These are phyloP conservation scores for Aspergillus eucalypticola DNA, from an alignment of 2,329 filamentous ascomycete species.

Conservation along the genomic window DNA sequence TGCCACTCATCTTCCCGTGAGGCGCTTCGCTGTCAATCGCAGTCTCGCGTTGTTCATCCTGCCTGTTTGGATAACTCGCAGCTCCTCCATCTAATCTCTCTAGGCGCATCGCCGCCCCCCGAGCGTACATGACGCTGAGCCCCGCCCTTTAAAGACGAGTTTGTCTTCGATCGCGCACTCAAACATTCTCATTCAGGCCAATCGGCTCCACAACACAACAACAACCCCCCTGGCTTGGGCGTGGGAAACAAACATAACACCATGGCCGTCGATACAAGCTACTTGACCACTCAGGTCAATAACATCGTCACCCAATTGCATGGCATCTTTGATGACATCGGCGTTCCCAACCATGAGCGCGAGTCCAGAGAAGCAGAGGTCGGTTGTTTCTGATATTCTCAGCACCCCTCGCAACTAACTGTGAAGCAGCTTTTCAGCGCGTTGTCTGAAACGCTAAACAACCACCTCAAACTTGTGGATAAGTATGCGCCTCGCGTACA, in stretches of 20 bases:
- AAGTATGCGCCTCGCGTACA: slow-evolving; percentile 48
- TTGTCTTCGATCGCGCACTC: not conserved
- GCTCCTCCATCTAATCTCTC: slow-evolving; percentile 1
- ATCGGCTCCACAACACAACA: not conserved
- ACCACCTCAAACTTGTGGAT: slow-evolving; percentile 81
- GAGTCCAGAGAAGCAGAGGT: slow-evolving; percentile 89
- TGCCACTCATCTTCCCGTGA: slow-evolving; percentile 18
- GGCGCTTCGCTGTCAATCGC: slow-evolving; percentile 18
- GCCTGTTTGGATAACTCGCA: slow-evolving; percentile 15
- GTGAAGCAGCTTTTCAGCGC: slow-evolving; percentile 76
- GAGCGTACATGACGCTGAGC: slow-evolving; percentile 7
- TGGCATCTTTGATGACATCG: slow-evolving; percentile 95
- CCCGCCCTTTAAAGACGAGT: slow-evolving; percentile 6
- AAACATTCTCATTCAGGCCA: not conserved
- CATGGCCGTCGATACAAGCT: slow-evolving; percentile 79
- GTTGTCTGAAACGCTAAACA: slow-evolving; percentile 86
- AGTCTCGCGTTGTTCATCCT: slow-evolving; percentile 18
- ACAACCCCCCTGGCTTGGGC: slow-evolving; percentile 14
- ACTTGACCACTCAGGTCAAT: slow-evolving; percentile 91
- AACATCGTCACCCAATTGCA: slow-evolving; percentile 91
- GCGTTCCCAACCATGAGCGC: slow-evolving; percentile 89
- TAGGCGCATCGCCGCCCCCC: slow-evolving; percentile 12
- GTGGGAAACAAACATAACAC: slow-evolving; percentile 3
- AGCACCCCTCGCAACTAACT: not conserved
- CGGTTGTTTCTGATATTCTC: slow-evolving; percentile 32